Base-by-base conservation (phyloP, 2,329 filamentous ascomycete species). In the Colletotrichum somersetense region DNA sequence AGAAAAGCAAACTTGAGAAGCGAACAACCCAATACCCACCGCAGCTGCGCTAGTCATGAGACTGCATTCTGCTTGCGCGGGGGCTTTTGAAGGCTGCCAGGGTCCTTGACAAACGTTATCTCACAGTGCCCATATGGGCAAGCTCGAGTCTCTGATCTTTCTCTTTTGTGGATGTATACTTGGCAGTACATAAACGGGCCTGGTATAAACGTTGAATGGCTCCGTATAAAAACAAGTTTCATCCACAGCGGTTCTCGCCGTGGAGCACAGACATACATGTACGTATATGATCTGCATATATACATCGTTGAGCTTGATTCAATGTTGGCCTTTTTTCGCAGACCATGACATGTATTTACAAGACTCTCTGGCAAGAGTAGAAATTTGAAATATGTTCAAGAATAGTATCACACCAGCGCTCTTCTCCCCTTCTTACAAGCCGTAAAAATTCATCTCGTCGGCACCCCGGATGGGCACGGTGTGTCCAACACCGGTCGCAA, bases 401-500 rank as follows among this genome's bases (percentile, higher is more conserved):
- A 59, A 68, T 40, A 16, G 35, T 7, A 30, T 23, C 16, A 14
- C 7, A 1, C 14, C 16, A 26, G 18, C 48, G n/a, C 14, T 20
- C 52, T 38, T 44, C 52, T 23, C 3, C 58, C 23, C 16, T 18
- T 20, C 26, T 33, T 23, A 72, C 26, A 72, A 30, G 18, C 70
- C 66, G 14, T 66, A 72, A 18, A 72, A 72, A 46, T 65, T 61
- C 70, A 72, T 71, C 4, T 72, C 70, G 26, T 72, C 70, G 6
- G 38, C 61, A 10, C 70, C 70, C 53, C 70, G 59, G 26, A 72
- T 62, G 8, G 70, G 70, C 20, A 72, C 70, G 5, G 70, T 72
- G 46, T 72, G 70, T 11, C 79, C 79, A 0, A 81, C 78, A 10
- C 77, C 76, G 56, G 77, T 75, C 2, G 77, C 79, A 33, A 52